Base-by-base conservation (phyloP, 2,329 filamentous ascomycete genomes). In the Ceratocystis harringtonii region DNA sequence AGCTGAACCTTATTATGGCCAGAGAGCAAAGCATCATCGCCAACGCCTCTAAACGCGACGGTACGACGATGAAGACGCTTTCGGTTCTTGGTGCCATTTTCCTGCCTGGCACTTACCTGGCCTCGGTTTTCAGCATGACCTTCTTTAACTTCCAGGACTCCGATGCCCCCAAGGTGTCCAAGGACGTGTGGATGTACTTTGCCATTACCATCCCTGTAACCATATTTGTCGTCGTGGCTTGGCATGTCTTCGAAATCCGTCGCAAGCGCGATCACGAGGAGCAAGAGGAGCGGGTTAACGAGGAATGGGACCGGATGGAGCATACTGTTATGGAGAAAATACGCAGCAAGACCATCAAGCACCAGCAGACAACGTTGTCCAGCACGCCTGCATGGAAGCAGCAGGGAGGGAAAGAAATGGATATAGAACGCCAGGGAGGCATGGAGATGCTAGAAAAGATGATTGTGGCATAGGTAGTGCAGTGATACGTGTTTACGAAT, bases 121-220 rank as follows among this genome's bases (percentile, higher is more conserved):
- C 84, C 7, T 86, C 84, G 0, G 76, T 86, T 28, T 86, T 86
- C 69, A 81, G 79, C 75, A 86, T 85, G 82, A 82, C 82, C 0
- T 86, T 86, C 71, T 86, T 86, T 75, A 79, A 86, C 73, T 86
- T 85, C 69, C 79, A 79, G 68, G 73, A 76, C 48, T 75, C 72
- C 62, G 72, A 74, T 3, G 72, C 74, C 19, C 74, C 77, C 76
- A 61, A 79, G 85, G 17, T 81, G 80, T 10, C 71, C 75, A 19
- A 73, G 78, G 62, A 75, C 52, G 52, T 86, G 30, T 86, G 84
- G 83, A 78, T 86, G 64, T 86, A 85, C 74, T 86, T 85, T 69
- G 81, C 75, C 68, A 78, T 85, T 64, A 83, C 82, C 2, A 72
- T 86, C 10, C 84, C 84, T 2, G 69, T 85, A 63, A 86, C 84